Conservation (phyloP, 768 basidiomycete genomes). For the Trametes punicea region DNA sequence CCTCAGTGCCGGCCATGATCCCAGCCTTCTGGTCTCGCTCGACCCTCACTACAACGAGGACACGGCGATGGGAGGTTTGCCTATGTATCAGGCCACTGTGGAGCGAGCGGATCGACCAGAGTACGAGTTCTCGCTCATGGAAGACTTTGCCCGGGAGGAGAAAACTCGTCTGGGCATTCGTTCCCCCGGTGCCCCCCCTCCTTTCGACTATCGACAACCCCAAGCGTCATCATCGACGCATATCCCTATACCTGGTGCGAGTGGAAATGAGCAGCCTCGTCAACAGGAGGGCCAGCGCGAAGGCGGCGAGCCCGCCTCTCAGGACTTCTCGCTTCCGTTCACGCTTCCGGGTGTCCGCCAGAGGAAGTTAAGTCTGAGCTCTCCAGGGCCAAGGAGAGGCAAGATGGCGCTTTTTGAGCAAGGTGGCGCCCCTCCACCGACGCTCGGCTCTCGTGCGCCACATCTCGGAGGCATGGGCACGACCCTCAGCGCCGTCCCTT, state of each 20-base stretch:
- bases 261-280: conserved; percentile 1
- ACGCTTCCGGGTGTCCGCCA: conserved; percentile 50
- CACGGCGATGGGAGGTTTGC: conserved; percentile 45
- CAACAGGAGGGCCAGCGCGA: conserved; percentile 4
- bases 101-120: conserved; percentile 37
- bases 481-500: conserved; percentile 39
- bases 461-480: conserved; percentile 24
- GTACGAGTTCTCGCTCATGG: conserved; percentile 76
- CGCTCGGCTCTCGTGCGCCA: conserved; percentile 38
- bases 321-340: conserved; percentile 19
- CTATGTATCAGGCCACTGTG: conserved; percentile 64
- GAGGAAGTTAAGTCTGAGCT: conserved; percentile 85
- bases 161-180: conserved; percentile 60
- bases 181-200: conserved; percentile 33
- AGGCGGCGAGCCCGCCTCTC: conserved; percentile 12
- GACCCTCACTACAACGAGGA: conserved; percentile 23
- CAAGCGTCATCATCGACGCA: conserved; percentile 17
- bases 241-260: conserved; percentile 2
- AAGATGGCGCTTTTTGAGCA: conserved; percentile 91
- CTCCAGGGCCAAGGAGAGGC: conserved; percentile 64
- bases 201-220: conserved; percentile 9
- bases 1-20: conserved; percentile 40
- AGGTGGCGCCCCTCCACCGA: conserved; percentile 38
- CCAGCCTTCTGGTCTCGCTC: conserved; percentile 41
- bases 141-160: conserved; percentile 71